Base-by-base conservation (phyloP, 495 filamentous ascomycete species). In the Cenococcum geophilum region DNA sequence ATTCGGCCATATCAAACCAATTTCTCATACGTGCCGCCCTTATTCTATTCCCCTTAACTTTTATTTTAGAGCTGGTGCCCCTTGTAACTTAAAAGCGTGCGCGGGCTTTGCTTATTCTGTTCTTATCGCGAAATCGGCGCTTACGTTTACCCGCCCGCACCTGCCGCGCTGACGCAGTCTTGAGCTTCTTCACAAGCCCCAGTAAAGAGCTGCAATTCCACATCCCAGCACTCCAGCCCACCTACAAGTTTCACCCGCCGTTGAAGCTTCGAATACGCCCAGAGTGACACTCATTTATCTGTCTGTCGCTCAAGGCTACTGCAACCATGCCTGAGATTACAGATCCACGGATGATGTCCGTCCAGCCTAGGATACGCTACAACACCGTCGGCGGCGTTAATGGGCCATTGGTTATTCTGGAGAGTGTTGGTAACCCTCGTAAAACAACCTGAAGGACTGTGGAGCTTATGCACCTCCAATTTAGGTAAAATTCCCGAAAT, bases 351-450 rank as follows among this genome's bases (percentile, higher is more conserved):
- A 90, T 90, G 80, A 84, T 87, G 77, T 80, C 77, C 68, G 81
- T 96, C 73, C 83, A 86, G 74, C 92, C 92, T 68, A 83, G 91
- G 74, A 83, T 96, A 72, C 83, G 89, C 61, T 99, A 99, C 81
- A 99, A 99, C 79, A 99, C 93, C 63, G 91, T 99, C 73, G 89
- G 89, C 74, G 95, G 92, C 76, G 88, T 97, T 75, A 99, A 97
- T 77, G 95, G 93, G 51, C 93, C 93, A 57, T 82, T 97, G 76
- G 93, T 99, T 68, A 89, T 99, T 73, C 81, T 99, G 53, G 95
- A 97, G 71, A 91, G 95, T 81, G 92, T 96, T 66, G 32, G 67
- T 64, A 48, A 48, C 52, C 49, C 20, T 47, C 16, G 49, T 12
- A 56, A 27, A 37, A 25, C 21, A 34, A n/a, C 5, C 9, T n/a